A percentile compares a stretch with the other conserved stretches of the same genome.
phyloP scores from a whole-genome alignment of 768 basidiomycete genomes.

The Boletus reticulatus region DNA sequence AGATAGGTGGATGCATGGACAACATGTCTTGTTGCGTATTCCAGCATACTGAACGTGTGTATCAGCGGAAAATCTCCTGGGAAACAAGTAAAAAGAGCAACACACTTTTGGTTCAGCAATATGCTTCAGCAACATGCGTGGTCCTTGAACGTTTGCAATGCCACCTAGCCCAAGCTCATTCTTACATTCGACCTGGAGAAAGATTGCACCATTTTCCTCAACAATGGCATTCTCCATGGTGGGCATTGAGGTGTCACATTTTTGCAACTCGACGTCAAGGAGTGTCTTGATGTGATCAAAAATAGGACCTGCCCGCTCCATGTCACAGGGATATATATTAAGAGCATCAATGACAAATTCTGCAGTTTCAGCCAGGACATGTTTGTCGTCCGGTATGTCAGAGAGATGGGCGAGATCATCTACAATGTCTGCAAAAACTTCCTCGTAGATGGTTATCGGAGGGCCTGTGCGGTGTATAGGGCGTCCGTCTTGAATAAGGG shows the following conservation, averaged over 20 bases:
- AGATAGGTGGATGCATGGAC: not conserved
- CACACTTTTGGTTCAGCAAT: not conserved
- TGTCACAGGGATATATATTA: not conserved
- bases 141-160: not conserved
- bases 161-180: not conserved
- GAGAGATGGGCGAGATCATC: not conserved
- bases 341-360: not conserved
- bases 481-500: too few species aligned
- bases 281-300: not conserved
- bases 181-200: not conserved
- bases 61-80: too few species aligned
- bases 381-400: not conserved
- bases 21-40: not conserved
- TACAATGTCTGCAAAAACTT: not conserved
- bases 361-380: not conserved
- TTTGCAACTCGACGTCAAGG: not conserved
- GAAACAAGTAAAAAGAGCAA: not conserved
- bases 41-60: not conserved
- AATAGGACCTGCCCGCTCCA: too few species aligned
- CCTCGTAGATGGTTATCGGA: not conserved
- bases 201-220: not conserved
- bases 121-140: not conserved
- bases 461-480: not conserved
- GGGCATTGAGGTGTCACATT: too few species aligned
- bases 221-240: not conserved